Conservation (phyloP, 1,284 basidiomycete genomes). For the Tetrapyrgos nigripes region DNA sequence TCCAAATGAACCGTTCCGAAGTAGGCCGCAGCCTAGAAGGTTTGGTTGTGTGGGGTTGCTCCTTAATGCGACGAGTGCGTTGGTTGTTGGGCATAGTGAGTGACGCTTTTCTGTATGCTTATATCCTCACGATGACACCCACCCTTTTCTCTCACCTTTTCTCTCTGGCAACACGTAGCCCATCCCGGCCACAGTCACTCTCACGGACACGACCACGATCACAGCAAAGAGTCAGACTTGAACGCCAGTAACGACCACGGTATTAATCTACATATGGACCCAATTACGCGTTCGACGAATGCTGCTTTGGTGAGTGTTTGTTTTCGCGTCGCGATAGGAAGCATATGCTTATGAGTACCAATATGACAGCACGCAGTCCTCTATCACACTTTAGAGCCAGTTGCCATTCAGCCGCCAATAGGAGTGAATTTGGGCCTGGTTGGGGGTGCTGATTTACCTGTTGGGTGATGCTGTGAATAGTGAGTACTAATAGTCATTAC, state of each 20-base stretch:
- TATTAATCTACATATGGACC: background rate
- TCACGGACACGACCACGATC: constrained; percentile 10
- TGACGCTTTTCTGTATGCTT: no score
- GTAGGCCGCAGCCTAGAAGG: no score
- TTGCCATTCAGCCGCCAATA: constrained; percentile 31
- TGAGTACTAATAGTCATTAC: constrained; percentile 26
- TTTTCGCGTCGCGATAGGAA: no score
- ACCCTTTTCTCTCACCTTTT: no score
- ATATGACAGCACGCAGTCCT: constrained; percentile 46
- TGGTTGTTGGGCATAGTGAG: constrained; percentile 50
- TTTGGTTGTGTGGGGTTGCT: constrained; percentile 50
- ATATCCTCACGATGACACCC: no score
- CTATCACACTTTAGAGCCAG: constrained; percentile 45
- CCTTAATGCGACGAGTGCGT: constrained; percentile 49
- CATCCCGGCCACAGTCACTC: no score
- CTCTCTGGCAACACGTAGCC: no score
- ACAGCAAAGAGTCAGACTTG: background rate
- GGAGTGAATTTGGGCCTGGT: constrained; percentile 45
- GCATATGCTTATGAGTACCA: no score
- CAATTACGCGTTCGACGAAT: no score
- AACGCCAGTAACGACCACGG: constrained; percentile 9
- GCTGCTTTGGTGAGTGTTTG: no score
- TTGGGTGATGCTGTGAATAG: constrained; percentile 57
- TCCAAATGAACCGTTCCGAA: no score
- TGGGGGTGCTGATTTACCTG: constrained; percentile 52